Base-by-base conservation (phyloP, 495 filamentous ascomycete genomes). In the Rusavskia elegans region DNA sequence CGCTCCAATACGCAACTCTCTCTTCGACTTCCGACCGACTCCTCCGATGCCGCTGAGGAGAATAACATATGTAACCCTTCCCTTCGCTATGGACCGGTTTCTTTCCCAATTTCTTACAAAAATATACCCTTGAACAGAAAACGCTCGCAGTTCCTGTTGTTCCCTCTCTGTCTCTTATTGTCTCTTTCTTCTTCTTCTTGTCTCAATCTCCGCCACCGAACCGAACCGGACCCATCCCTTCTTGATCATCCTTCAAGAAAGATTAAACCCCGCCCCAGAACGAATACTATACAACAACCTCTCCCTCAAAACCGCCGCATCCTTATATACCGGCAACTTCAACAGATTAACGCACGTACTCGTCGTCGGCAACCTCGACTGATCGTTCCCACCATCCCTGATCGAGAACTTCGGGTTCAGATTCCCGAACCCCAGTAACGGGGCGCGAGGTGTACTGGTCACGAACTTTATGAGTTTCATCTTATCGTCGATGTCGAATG, bases 261-360 rank as follows among this genome's bases (percentile, higher is more conserved):
- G 71, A 72, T 99, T 89, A 68, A 99, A 99, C 10, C 92, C 92
- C 42, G 92, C 92, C 14, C 89, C 89, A 11, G 87, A 83, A 60
- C 83, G 87, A 19, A 95, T 83, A 21, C 90, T 89, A 68, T 96
- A 95, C 32, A 98, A 65, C 53, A 98, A 63, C 64, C 94, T 95
- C 58, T 77, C 76, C 65, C 72, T 85, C 55, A 97, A 60, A 13
- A 66, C 71, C 49, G 67, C 67, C 50, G 73, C 75, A 45, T 72
- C 79, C 20, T 59, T 68, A 65, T 97, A 99, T 48, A 83, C 80
- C 19, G 92, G 92, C 56, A 99, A 71, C 69, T 99, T 99, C 36
- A 99, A 65, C 51, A 97, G 65, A 64, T 99, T 99, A 36, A 99
- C 87, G 60, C 92, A 99, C 1, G 92, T 99, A 61, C 92, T 96